Evolutionary conservation across 192 early-diverging fungal species (phyloP), one percentile per base, ranked within the genome.

Genomic region (Radiomyces spectabilis): DNA sequence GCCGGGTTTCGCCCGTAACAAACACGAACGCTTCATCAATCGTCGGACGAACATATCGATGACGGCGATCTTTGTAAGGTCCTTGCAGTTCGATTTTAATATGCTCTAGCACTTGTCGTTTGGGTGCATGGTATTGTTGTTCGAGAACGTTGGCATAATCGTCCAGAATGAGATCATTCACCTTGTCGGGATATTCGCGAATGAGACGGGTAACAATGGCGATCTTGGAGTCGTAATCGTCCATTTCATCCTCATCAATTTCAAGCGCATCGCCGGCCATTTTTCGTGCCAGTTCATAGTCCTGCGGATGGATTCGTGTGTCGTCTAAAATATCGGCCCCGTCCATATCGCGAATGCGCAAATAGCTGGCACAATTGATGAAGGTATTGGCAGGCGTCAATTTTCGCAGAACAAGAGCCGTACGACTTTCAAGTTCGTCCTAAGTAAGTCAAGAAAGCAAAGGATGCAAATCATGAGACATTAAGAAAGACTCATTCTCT

Each of bases 191-290:
- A 37, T 87, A 82, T 19, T 71, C 67, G 46, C 80, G 82, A 69
- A 97, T 82, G 41, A 93, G 71, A 52, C 92, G 88, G 9, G 72
- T 66, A 5, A 96, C 90, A 49, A 88, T 87, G 2, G 87, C 91
- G 15, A 79, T 75, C 41, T 88, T 76, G 32, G 79, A 76, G n/a
- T 78, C 72, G 27, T 77, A 80, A n/a, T 85, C 82, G 1, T 84
- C 81, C 41, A 81, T 66, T 18, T 69, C 87, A 35, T 89, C 87
- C 19, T 85, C 85, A 43, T 88, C 87, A 47, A 94, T 81, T 61
- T 96, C 96, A 41, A 97, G 69, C 0, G 94, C 93, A 63, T 95
- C 94, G 4, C 88, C 83, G 10, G 90, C 93, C 93, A 97, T 97
- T 71, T 99, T 94, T 27, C 94, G 81, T 1, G 94, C 94, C 34